These are phyloP conservation scores for Starmerella cellae DNA, from an alignment of 805 yeast genomes.

Conservation along the genomic window DNA sequence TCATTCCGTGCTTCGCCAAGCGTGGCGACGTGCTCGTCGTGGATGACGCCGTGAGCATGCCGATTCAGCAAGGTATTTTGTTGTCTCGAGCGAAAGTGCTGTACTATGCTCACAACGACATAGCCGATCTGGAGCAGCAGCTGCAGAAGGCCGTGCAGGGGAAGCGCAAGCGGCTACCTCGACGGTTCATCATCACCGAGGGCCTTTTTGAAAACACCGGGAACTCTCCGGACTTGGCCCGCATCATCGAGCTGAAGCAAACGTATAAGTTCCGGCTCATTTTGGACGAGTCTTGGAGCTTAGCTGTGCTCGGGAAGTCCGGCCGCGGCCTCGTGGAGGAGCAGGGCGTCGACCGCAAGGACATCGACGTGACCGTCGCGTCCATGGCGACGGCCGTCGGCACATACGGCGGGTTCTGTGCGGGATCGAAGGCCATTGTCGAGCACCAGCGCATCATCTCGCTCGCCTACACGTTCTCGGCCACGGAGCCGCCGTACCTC, in stretches of 20 bases:
- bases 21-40: slow-evolving; percentile 89
- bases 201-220: slow-evolving; percentile 76
- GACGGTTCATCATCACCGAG: slow-evolving; percentile 86
- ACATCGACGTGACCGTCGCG: slow-evolving; percentile 76
- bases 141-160: slow-evolving; percentile 45
- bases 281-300: slow-evolving; percentile 73
- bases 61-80: slow-evolving; percentile 77
- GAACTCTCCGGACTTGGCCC: slow-evolving; percentile 58
- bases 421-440: slow-evolving; percentile 71
- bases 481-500: slow-evolving; percentile 84
- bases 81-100: slow-evolving; percentile 72
- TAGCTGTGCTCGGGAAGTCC: slow-evolving; percentile 71
- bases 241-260: slow-evolving; percentile 58
- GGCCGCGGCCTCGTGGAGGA: slow-evolving; percentile 83
- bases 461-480: slow-evolving; percentile 82
- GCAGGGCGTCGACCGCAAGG: slow-evolving; percentile 49
- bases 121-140: slow-evolving; percentile 63
- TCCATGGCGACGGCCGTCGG: slow-evolving; percentile 71
- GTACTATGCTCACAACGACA: slow-evolving; percentile 78
- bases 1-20: slow-evolving; percentile 83
- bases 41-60: slow-evolving; percentile 61
- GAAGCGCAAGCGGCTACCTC: slow-evolving; percentile 52
- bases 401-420: slow-evolving; percentile 86
- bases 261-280: slow-evolving; percentile 75
- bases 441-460: slow-evolving; percentile 87